A percentile compares a stretch with the other conserved stretches of the same genome.
Conservation (phyloP, 2,329 filamentous ascomycete genomes). For the Claviceps fusiformis region DNA sequence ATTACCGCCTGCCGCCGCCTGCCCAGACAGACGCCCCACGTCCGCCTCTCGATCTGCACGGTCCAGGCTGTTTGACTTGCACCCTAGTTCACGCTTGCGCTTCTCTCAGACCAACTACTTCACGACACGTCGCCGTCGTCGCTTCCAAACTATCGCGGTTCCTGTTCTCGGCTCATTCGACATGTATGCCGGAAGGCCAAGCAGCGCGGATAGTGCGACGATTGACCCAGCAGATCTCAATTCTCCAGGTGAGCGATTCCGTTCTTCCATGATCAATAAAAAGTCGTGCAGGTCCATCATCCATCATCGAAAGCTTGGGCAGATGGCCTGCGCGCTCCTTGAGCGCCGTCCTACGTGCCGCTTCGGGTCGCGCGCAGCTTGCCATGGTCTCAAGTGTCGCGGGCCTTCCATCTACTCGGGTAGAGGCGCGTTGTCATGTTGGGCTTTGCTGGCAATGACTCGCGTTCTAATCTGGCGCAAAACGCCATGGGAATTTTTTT, state of each 20-base stretch:
- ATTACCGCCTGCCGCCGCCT: background rate
- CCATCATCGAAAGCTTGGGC: background rate
- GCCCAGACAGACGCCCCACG: background rate
- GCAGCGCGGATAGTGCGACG: constrained; percentile 71
- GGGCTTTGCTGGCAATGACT: background rate
- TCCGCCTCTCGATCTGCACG: background rate
- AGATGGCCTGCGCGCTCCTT: too few species aligned
- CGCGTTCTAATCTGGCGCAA: background rate
- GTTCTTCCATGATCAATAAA: background rate
- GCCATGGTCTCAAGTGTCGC: background rate
- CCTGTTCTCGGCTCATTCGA: constrained; percentile 10
- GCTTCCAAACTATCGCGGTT: constrained; percentile 11
- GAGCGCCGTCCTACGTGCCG: too few species aligned
- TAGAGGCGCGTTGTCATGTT: background rate
- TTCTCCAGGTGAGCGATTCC: constrained; percentile 49
- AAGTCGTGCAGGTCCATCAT: background rate
- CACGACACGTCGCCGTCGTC: constrained; percentile 45
- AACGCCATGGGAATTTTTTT: background rate
- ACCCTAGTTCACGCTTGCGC: constrained; percentile 24
- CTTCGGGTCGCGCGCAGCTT: too few species aligned
- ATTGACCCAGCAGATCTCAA: constrained; percentile 84
- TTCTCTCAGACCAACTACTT: constrained; percentile 41
- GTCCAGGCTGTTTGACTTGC: constrained; percentile 21
- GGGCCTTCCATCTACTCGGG: background rate
- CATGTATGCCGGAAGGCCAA: constrained; percentile 36